Evolutionary conservation across 2,329 filamentous ascomycete genomes (phyloP).

Genomic region (Tricladium varicosporioides): DNA sequence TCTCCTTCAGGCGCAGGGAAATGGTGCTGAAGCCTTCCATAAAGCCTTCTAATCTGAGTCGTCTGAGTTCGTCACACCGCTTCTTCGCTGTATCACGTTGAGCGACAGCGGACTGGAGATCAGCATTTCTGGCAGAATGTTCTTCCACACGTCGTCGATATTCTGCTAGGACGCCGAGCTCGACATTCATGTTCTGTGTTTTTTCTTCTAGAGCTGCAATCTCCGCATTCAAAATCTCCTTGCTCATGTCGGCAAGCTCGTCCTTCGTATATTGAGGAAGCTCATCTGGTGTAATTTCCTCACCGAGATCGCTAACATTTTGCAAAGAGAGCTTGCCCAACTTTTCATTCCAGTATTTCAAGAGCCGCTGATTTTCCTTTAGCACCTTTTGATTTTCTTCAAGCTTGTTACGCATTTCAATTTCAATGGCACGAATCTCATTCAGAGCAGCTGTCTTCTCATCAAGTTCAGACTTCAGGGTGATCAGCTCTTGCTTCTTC

Average conservation of each 20-base stretch:
- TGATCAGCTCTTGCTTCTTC: conserved; percentile 77
- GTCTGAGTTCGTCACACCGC: conserved; percentile 86
- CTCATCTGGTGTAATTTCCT: conserved; percentile 52
- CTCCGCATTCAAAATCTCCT: conserved; percentile 64
- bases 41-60: conserved; percentile 89
- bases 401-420: conserved; percentile 97
- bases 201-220: conserved; percentile 69
- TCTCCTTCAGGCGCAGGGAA: conserved; percentile 92
- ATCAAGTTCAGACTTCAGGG: conserved; percentile 82
- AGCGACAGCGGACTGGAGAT: conserved; percentile 74
- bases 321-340: conserved; percentile 79
- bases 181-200: conserved; percentile 82
- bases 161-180: conserved; percentile 83
- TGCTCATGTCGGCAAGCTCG: conserved; percentile 61
- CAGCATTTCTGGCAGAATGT: conserved; percentile 75
- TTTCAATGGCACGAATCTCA: conserved; percentile 82
- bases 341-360: conserved; percentile 87
- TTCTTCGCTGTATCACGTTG: conserved; percentile 86
- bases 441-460: conserved; percentile 84
- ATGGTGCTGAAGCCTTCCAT: conserved; percentile 97
- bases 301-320: conserved; percentile 70
- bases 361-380: conserved; percentile 78
- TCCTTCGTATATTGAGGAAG: conserved; percentile 77
- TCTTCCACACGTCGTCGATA: conserved; percentile 86
- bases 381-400: conserved; percentile 94